phyloP scores from a whole-genome alignment of 2,329 filamentous ascomycete genomes.

The Beauveria sp. region DNA sequence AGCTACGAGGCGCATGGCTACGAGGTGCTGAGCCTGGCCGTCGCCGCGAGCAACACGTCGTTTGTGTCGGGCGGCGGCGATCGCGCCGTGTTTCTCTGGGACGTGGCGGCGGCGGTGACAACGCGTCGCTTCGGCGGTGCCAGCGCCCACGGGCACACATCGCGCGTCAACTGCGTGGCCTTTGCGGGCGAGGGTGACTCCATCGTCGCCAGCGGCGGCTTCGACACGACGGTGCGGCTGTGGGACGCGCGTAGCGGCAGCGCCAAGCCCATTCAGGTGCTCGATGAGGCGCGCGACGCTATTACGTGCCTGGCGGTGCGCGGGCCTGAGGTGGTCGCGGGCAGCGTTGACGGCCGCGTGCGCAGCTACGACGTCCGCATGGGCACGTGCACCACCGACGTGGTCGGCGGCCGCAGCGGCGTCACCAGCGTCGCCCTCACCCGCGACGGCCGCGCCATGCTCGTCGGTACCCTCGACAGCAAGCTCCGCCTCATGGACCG shows the following conservation, averaged over 20 bases:
- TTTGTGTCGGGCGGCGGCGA: conserved; percentile 89
- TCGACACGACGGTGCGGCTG: conserved; percentile 67
- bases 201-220: conserved; percentile 64
- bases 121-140: conserved; percentile 60
- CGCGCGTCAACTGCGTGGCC: conserved; percentile 67
- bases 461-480: conserved; percentile 71
- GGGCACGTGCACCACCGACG: conserved; percentile 63
- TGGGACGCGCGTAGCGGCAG: conserved; percentile 59
- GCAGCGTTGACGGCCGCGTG: conserved; percentile 78
- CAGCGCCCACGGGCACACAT: conserved; percentile 54
- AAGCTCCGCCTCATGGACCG: conserved; percentile 76
- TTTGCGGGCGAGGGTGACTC: conserved; percentile 72
- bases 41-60: conserved; percentile 68
- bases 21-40: conserved; percentile 74
- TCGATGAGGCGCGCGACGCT: conserved; percentile 66
- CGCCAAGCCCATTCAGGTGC: conserved; percentile 61
- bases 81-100: conserved; percentile 87
- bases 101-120: conserved; percentile 75
- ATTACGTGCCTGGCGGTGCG: conserved; percentile 44
- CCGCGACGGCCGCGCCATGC: conserved; percentile 62
- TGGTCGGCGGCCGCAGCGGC: conserved; percentile 53
- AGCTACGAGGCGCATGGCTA: conserved; percentile 87
- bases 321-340: conserved; percentile 56
- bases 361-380: conserved; percentile 75
- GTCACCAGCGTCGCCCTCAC: conserved; percentile 72